A percentile compares a stretch with the other conserved stretches of the same genome.
Evolutionary conservation across 371 early-diverging fungal genomes (phyloP).

Genomic region (Chytridium lagenaria): DNA sequence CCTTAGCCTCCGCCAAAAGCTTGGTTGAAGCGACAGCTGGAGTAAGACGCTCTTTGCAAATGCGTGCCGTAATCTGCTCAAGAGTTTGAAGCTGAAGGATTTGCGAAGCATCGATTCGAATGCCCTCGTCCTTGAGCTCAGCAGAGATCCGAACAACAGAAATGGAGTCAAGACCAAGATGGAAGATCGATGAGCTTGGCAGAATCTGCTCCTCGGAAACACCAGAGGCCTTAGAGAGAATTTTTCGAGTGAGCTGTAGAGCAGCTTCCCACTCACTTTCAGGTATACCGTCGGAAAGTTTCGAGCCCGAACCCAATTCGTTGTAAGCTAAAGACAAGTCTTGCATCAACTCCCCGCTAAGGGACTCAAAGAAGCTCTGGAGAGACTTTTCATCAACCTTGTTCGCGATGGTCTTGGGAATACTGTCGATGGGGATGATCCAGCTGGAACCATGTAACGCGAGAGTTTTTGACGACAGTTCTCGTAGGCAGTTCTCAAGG

Average conservation of each 20-base stretch:
- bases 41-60: background rate
- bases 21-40: background rate
- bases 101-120: background rate
- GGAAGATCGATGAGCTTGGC: slow-evolving; percentile 23
- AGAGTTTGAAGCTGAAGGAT: background rate
- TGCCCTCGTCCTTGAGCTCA: background rate
- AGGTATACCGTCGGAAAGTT: background rate
- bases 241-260: background rate
- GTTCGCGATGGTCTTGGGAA: background rate
- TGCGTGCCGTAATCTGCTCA: background rate
- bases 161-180: slow-evolving; percentile 34
- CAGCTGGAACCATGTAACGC: background rate
- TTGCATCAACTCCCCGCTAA: background rate
- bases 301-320: background rate
- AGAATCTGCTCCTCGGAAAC: background rate
- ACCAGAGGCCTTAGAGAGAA: background rate
- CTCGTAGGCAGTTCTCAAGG: background rate
- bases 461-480: background rate
- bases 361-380: background rate
- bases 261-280: background rate
- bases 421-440: background rate
- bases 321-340: background rate
- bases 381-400: background rate
- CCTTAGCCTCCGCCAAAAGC: background rate
- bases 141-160: slow-evolving; percentile 18